Evolutionary conservation across 179 eudicot genomes (phyloP), one percentile per base, ranked within the genome.

Genomic region (Vitellaria paradoxa): DNA sequence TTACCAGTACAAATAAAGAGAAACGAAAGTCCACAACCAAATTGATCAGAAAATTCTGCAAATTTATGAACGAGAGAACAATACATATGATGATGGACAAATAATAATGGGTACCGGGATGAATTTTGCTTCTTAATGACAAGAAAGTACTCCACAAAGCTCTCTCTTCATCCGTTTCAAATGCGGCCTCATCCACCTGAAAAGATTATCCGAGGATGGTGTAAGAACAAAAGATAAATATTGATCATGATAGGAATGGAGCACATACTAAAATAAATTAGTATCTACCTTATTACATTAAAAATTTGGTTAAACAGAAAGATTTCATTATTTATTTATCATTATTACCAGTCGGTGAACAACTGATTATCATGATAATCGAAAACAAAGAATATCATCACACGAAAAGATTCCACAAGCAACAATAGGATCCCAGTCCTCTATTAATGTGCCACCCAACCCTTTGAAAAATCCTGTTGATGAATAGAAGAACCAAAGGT

Each of bases 71-170:
- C 64, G 10, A 65, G 52, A 18, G n/a, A 21, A 15, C 47, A 61
- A 23, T 47, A 47, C 37, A 23, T 5, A 69, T 12, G 3, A 55
- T 13, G 23, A 2, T 59, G 50, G 20, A 60, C 23, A 68, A 24
- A 67, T 17, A 69, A 69, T 18, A 18, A 55, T 20, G 66, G 10
- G 18, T 88, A 96, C 99, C 98, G 0, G 86, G 86, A 85, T 90
- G 88, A 76, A 94, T 85, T 88, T 83, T 86, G 78, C 74, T 86
- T 80, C 82, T 85, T 68, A 92, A 86, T 21, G 90, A 85, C 82
- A 89, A 86, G 86, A 88, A 94, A 76, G 97, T 93, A 65, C 80
- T 87, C 99, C 99, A 96, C 65, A 96, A 76, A 81, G 86, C 90
- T 84, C 82, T 82, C 85, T 96, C 99, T 82, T 89, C 98, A 65